Percentiles rank a stretch among this genome's conserved stretches.
These are phyloP conservation scores for Medicago arabica DNA, from an alignment of 306 rosid genomes.

Conservation along the genomic window DNA sequence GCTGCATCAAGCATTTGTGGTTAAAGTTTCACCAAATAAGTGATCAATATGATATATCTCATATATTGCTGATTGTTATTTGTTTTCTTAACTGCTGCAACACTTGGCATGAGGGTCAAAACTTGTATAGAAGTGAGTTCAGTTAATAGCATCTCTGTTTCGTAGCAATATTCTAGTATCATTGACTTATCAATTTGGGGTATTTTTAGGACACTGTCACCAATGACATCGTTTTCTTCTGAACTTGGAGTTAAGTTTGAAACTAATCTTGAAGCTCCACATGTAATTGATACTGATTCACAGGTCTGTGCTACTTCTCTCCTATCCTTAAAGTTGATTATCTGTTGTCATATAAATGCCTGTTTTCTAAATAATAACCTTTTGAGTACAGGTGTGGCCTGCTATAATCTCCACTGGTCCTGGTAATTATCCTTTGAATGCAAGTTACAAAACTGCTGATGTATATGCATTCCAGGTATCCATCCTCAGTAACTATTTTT, in stretches of 20 bases:
- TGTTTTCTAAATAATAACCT: slow-evolving; percentile 42
- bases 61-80: slow-evolving; percentile 3
- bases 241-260: slow-evolving; percentile 94
- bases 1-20: slow-evolving; percentile 25
- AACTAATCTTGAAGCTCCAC: slow-evolving; percentile 92
- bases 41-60: slow-evolving; percentile 5
- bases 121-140: slow-evolving; percentile 19
- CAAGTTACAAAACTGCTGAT: slow-evolving; percentile 94
- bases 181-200: slow-evolving; percentile 34
- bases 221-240: slow-evolving; percentile 87
- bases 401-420: slow-evolving; percentile 83
- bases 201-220: slow-evolving; percentile 84
- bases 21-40: slow-evolving; percentile 26
- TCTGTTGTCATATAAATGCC: slow-evolving; percentile 39
- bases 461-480: slow-evolving; percentile 84
- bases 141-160: slow-evolving; percentile 30
- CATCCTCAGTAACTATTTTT: slow-evolving; percentile 12
- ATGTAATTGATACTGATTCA: slow-evolving; percentile 81
- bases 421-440: slow-evolving; percentile 84
- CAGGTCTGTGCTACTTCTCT: slow-evolving; percentile 58
- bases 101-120: slow-evolving; percentile 26
- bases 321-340: slow-evolving; percentile 35
- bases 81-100: slow-evolving; percentile 24
- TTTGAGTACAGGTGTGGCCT: slow-evolving; percentile 80
- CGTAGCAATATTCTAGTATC: slow-evolving; percentile 25